Conservation (phyloP, 225 moss, liverwort and hornwort genomes). For the Pleurozium schreberi region DNA sequence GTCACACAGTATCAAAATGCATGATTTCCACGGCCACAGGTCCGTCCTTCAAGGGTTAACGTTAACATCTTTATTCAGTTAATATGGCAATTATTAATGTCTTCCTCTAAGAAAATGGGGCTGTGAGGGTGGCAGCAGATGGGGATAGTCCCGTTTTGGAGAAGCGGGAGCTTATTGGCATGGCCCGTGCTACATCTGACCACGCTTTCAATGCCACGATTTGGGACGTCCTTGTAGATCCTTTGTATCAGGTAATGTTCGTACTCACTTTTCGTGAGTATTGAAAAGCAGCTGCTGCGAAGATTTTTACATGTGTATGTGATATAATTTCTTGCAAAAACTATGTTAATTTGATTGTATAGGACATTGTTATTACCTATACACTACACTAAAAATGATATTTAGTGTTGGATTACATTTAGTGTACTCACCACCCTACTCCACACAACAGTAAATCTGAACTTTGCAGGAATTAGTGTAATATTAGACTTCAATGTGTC, state of each 20-base stretch:
- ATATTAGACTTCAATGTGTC: no score
- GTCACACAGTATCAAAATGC: no score
- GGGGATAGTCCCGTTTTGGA: constrained; percentile 36
- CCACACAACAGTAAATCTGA: no score
- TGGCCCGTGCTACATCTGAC: constrained; percentile 99
- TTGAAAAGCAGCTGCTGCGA: neutral
- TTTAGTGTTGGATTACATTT: no score
- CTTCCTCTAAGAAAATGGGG: neutral
- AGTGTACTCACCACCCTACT: no score
- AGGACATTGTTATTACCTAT: neutral
- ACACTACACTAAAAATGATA: neutral
- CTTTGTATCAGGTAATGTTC: constrained; percentile 67
- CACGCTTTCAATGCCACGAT: constrained; percentile 99
- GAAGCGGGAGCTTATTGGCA: constrained; percentile 90
- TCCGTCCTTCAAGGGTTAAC: no score
- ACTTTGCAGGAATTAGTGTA: no score
- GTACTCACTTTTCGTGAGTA: neutral
- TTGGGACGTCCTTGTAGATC: constrained; percentile 99
- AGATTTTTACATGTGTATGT: neutral
- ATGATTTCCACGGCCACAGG: no score
- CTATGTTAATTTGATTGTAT: neutral
- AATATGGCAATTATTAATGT: neutral
- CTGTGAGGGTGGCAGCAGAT: constrained; percentile 25
- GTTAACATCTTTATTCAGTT: neutral
- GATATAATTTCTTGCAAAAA: neutral